Evolutionary conservation across 192 early-diverging fungal genomes (phyloP), one percentile per base, ranked within the genome.

Genomic region (Mortierella alpina): DNA sequence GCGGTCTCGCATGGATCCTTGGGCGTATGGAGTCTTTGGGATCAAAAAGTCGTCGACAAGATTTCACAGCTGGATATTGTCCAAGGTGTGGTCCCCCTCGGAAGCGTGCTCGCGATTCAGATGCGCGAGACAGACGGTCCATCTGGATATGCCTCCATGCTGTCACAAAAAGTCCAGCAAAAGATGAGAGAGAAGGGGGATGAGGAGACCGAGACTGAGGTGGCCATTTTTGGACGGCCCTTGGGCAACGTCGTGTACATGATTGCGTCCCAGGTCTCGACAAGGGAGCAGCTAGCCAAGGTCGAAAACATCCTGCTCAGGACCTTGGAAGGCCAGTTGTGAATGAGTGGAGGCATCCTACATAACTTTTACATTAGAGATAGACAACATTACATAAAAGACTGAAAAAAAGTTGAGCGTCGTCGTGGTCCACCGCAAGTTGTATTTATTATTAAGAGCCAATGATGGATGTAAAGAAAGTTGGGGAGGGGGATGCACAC

Each of bases 161-260:
- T 75, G 40, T 84, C 69, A 7, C 77, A 80, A 12, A 53, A 68
- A 42, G 66, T 75, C 4, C 73, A 81, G 42, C 39, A 44, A 12
- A 62, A 72, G 39, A 75, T 80, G 47, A 60, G 82, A 12, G 74
- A 82, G 13, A 72, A 82, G 64, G 71, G 75, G 13, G 20, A 62
- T 54, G 66, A 70, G 20, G 55, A 53, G 7, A 65, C 45, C 2
- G 60, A 85, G 22, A n/a, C 47, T 6, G 66, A 80, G 55, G 73
- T 82, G 8, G 67, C 83, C 15, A 83, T 94, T 18, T 93, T 87
- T 83, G 87, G 88, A 50, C 72, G 93, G 40, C 92, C 93, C 4
- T 72, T 95, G 42, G 93, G 93, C 0, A 93, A 94, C 68, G 89
- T 95, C 3, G 79, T 95, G n/a, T 95, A 95, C 63, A 69, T 95